phyloP scores from a whole-genome alignment of 2,329 filamentous ascomycete species.

The Aspergillus alliaceus region DNA sequence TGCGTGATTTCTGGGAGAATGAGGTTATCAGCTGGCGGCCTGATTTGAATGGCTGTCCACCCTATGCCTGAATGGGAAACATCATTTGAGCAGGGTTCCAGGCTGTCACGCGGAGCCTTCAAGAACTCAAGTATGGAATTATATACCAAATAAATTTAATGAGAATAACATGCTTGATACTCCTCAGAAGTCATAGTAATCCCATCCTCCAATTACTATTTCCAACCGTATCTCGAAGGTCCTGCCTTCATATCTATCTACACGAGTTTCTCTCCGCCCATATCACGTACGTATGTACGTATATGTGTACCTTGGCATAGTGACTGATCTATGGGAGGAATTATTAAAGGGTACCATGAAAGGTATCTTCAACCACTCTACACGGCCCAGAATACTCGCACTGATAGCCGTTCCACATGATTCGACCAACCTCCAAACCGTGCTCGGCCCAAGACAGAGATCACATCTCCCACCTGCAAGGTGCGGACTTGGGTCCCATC shows the following conservation, averaged over 20 bases:
- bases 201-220: no score
- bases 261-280: no score
- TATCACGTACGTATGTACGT: no score
- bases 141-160: not conserved
- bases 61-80: not conserved
- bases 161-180: not conserved
- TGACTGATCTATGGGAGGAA: no score
- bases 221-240: not conserved
- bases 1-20: conserved; percentile 29
- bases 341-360: not conserved
- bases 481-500: conserved; percentile 36
- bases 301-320: not conserved
- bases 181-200: no score
- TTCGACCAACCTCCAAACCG: conserved; percentile 40
- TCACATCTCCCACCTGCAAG: conserved; percentile 37
- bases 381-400: conserved; percentile 40
- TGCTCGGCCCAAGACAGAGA: conserved; percentile 39
- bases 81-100: not conserved
- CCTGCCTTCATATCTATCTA: not conserved
- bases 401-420: conserved; percentile 29
- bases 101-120: no score
- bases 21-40: not conserved
- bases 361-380: conserved; percentile 8
- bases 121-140: no score
- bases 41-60: not conserved